Percentiles rank a stretch among this genome's conserved stretches.
Conservation (phyloP, 1,139 yeast genomes). For the Sugiyamaella castrensis region DNA sequence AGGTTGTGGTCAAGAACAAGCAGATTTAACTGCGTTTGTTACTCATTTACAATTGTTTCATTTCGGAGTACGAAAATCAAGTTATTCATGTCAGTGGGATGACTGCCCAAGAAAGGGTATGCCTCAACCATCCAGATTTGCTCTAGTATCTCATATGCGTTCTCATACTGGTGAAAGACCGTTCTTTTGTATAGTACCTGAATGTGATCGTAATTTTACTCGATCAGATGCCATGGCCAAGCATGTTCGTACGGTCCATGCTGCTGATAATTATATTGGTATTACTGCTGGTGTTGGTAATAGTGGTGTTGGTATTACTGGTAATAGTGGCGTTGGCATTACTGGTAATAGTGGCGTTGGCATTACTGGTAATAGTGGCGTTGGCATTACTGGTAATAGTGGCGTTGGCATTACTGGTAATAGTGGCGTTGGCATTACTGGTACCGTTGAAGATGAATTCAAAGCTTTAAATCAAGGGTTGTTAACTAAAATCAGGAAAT, state of each 20-base stretch:
- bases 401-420: background rate
- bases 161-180: conserved; percentile 69
- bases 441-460: background rate
- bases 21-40: conserved; percentile 38
- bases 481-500: conserved; percentile 6
- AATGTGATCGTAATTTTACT: conserved; percentile 60
- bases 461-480: conserved; percentile 8
- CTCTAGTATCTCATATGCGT: conserved; percentile 59
- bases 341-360: background rate
- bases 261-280: conserved; percentile 35
- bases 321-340: conserved; percentile 1
- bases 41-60: conserved; percentile 42
- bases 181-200: conserved; percentile 65
- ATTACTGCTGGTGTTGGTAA: background rate
- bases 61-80: conserved; percentile 40
- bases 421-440: no score
- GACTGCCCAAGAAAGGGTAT: conserved; percentile 55
- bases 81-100: conserved; percentile 61
- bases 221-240: conserved; percentile 61
- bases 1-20: conserved; percentile 34
- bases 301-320: background rate
- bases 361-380: background rate
- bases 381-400: background rate
- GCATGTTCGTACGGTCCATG: conserved; percentile 64
- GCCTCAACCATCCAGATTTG: conserved; percentile 57